Conservation (phyloP, 2,329 filamentous ascomycete species). For the Botrytis cinerea region DNA sequence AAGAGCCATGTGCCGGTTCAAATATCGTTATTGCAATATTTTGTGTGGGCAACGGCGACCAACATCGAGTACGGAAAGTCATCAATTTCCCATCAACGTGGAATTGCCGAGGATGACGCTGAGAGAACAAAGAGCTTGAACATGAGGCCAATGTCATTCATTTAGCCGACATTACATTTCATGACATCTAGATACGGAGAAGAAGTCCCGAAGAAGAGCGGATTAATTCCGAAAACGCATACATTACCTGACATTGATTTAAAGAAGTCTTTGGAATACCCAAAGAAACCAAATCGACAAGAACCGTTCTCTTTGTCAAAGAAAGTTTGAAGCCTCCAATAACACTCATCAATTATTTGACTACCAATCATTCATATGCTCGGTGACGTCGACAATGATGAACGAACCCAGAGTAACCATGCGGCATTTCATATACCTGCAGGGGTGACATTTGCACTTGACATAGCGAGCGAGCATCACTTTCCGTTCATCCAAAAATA, state of each 20-base stretch:
- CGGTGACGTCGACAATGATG: neutral
- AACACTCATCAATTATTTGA: neutral
- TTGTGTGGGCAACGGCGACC: neutral
- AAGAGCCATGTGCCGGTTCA: neutral
- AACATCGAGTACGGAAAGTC: neutral
- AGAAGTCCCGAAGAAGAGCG: constrained; percentile 6
- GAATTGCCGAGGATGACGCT: neutral
- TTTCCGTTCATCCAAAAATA: neutral
- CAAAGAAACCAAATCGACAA: neutral
- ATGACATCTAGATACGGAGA: neutral
- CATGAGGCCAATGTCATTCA: neutral
- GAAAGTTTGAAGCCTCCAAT: neutral
- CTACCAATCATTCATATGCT: neutral
- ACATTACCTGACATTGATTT: neutral
- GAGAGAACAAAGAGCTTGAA: neutral
- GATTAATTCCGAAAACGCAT: neutral
- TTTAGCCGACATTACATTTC: neutral
- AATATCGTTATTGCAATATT: neutral
- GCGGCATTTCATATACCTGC: neutral
- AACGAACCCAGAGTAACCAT: neutral
- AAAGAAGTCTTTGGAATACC: neutral
- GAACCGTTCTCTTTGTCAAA: neutral
- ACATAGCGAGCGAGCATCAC: neutral
- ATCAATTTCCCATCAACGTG: neutral
- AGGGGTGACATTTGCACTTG: neutral